A percentile compares a stretch with the other conserved stretches of the same genome.
Conservation (phyloP, 768 basidiomycete genomes). For the Pholiota microspora region DNA sequence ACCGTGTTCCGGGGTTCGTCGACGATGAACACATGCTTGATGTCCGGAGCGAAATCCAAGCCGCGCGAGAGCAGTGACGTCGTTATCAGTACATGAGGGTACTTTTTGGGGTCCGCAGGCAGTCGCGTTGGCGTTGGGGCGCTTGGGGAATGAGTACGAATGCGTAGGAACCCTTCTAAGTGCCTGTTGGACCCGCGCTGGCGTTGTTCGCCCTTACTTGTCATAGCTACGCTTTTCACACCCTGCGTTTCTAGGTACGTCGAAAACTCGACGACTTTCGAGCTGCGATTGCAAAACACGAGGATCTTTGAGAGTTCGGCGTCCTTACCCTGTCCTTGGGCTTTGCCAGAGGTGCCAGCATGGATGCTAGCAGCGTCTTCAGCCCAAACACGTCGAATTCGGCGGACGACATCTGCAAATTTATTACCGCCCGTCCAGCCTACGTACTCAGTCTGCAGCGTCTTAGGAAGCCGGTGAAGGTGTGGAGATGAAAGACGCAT, state of each 20-base stretch:
- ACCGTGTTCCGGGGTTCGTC: slow-evolving; percentile 89
- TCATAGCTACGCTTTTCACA: slow-evolving; percentile 63
- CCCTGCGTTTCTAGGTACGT: slow-evolving; percentile 56
- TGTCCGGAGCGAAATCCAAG: slow-evolving; percentile 77
- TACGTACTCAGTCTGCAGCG: slow-evolving; percentile 70
- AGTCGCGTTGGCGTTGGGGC: not conserved
- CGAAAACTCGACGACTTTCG: slow-evolving; percentile 63
- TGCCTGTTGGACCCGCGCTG: slow-evolving; percentile 71
- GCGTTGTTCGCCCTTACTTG: slow-evolving; percentile 57
- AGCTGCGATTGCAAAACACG: slow-evolving; percentile 80
- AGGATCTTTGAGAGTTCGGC: slow-evolving; percentile 61
- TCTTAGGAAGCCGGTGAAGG: slow-evolving; percentile 74
- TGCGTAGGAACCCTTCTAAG: slow-evolving; percentile 69
- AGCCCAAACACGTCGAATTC: slow-evolving; percentile 73
- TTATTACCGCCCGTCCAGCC: slow-evolving; percentile 80
- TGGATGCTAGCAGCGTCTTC: slow-evolving; percentile 56
- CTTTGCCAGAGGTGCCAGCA: too few relatives aligned
- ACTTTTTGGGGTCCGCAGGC: slow-evolving; percentile 26
- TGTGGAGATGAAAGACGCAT: slow-evolving; percentile 78
- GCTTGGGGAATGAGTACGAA: slow-evolving; percentile 17
- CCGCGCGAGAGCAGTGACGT: slow-evolving; percentile 91
- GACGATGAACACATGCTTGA: slow-evolving; percentile 82
- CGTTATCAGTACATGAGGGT: slow-evolving; percentile 75
- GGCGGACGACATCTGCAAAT: slow-evolving; percentile 73
- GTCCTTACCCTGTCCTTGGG: not conserved